Evolutionary conservation across 306 rosid species (phyloP).

Genomic region (Cucumis melo): DNA sequence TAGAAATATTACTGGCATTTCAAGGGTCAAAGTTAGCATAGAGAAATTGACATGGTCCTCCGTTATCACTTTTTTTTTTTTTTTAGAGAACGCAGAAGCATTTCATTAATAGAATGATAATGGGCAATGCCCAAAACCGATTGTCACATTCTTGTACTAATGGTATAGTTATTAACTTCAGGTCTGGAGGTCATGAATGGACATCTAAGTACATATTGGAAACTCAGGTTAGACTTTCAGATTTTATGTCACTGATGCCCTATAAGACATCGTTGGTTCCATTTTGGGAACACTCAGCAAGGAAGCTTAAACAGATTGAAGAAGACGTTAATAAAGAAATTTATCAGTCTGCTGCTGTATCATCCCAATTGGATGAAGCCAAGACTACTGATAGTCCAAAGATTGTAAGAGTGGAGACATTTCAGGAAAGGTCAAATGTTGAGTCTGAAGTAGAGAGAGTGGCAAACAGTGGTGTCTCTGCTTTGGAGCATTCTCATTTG

Average conservation of each 20-base stretch:
- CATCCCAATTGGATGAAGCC: constrained; percentile 17
- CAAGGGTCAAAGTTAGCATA: neutral
- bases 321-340: constrained; percentile 37
- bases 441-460: constrained; percentile 22
- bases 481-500: constrained; percentile 21
- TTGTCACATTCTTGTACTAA: neutral
- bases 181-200: constrained; percentile 35
- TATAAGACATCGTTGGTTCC: constrained; percentile 65
- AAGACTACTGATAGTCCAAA: constrained; percentile 24
- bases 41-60: neutral
- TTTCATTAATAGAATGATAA: no score
- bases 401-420: constrained; percentile 14
- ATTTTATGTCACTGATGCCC: constrained; percentile 51
- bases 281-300: constrained; percentile 77
- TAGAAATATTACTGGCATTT: neutral
- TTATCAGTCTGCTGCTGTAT: constrained; percentile 17
- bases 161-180: constrained; percentile 21
- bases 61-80: neutral
- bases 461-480: constrained; percentile 17
- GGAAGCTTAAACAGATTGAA: constrained; percentile 56
- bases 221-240: constrained; percentile 75
- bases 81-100: no score
- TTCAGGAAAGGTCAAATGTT: constrained; percentile 13
- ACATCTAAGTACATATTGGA: constrained; percentile 46
- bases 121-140: no score